These are phyloP conservation scores for Suillus hirtellus DNA, from an alignment of 768 basidiomycete genomes.

Conservation along the genomic window DNA sequence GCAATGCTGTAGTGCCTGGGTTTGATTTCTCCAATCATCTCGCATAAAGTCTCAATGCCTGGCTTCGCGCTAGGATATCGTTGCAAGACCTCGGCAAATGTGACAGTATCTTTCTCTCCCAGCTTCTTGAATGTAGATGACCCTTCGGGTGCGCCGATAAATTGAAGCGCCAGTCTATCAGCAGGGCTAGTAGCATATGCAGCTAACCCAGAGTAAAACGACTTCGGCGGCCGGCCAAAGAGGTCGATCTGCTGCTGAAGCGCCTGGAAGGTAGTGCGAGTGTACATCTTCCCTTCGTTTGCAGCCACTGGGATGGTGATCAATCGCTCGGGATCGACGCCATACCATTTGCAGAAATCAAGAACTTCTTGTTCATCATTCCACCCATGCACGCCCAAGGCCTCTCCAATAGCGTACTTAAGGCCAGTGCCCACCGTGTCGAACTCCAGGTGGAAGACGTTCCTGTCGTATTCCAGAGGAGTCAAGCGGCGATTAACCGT, in stretches of 20 bases:
- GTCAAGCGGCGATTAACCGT: constrained; percentile 94
- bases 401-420: constrained; percentile 95
- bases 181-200: constrained; percentile 65
- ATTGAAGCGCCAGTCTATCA: constrained; percentile 80
- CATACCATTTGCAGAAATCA: constrained; percentile 92
- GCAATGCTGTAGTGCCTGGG: constrained; percentile 99
- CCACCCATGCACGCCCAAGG: constrained; percentile 97
- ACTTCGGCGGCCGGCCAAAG: constrained; percentile 94
- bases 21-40: constrained; percentile 91
- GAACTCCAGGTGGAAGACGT: constrained; percentile 99
- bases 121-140: constrained; percentile 92
- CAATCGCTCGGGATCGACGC: constrained; percentile 74
- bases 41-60: constrained; percentile 81
- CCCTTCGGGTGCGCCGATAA: constrained; percentile 94
- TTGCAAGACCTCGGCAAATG: constrained; percentile 84
- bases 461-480: constrained; percentile 93
- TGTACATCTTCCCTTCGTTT: constrained; percentile 73
- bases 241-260: constrained; percentile 96
- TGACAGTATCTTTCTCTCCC: constrained; percentile 91
- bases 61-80: constrained; percentile 80
- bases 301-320: constrained; percentile 77
- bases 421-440: constrained; percentile 89
- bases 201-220: constrained; percentile 89
- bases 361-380: constrained; percentile 87
- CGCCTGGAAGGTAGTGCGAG: constrained; percentile 91